phyloP scores from a whole-genome alignment of 345 rosid species.

The Carallia pectinifolia region DNA sequence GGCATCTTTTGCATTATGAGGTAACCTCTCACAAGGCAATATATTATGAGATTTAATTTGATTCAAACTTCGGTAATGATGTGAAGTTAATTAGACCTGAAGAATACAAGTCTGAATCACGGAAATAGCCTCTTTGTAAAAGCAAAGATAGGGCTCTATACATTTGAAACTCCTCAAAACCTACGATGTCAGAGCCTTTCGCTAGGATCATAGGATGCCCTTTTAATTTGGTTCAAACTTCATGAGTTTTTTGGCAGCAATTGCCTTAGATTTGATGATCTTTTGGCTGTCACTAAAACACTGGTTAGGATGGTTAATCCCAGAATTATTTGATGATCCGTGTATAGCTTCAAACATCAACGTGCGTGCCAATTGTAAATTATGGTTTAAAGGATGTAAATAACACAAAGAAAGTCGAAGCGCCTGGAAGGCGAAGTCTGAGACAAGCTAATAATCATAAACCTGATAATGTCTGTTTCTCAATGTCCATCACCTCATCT shows the following conservation, averaged over 20 bases:
- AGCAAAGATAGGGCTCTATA: no score
- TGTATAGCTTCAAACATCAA: conserved; percentile 80
- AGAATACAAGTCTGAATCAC: no score
- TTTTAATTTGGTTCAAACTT: background rate
- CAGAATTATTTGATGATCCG: conserved; percentile 62
- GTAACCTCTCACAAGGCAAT: no score
- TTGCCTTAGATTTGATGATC: conserved; percentile 61
- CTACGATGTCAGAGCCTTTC: no score
- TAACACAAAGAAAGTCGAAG: background rate
- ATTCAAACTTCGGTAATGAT: no score
- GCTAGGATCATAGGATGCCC: no score
- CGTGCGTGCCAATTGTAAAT: conserved; percentile 88
- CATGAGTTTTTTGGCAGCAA: background rate
- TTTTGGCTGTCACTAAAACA: conserved; percentile 77
- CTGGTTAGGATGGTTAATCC: conserved; percentile 90
- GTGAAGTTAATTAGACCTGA: no score
- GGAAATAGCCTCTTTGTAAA: no score
- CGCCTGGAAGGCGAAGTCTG: no score
- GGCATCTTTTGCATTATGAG: no score
- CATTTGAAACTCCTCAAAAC: no score
- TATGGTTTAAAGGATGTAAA: conserved; percentile 6
- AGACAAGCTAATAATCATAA: background rate
- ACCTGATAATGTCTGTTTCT: conserved; percentile 86
- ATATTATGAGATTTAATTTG: no score
- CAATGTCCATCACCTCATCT: conserved; percentile 79